Evolutionary conservation across 371 early-diverging fungal genomes (phyloP).

Genomic region (Vittaforma corneae): DNA sequence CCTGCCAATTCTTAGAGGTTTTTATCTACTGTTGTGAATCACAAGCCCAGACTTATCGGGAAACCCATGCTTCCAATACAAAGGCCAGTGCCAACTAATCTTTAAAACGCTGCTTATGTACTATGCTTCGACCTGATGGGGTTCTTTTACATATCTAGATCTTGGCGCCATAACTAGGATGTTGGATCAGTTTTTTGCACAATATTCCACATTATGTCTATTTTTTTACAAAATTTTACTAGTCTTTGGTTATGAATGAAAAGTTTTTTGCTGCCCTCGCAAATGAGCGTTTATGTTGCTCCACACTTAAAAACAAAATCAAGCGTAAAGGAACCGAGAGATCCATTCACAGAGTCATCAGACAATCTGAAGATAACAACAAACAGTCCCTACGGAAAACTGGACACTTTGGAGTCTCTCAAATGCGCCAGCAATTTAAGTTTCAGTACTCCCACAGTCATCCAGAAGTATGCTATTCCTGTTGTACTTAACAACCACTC

Average conservation of each 20-base stretch:
- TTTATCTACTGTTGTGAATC: too few species aligned
- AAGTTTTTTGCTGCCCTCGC: neutral
- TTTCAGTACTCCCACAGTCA: slow-evolving; percentile 74
- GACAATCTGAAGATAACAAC: slow-evolving; percentile 2
- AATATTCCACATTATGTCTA: neutral
- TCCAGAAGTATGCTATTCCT: slow-evolving; percentile 78
- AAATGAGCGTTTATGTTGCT: too few species aligned
- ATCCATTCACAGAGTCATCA: neutral
- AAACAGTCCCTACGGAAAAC: slow-evolving; percentile 10
- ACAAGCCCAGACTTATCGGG: too few species aligned
- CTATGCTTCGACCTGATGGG: too few species aligned
- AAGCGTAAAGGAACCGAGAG: neutral
- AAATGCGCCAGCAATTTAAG: neutral
- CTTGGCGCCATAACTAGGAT: too few species aligned
- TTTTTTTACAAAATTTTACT: neutral
- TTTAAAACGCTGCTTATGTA: too few species aligned
- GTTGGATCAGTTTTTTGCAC: too few species aligned
- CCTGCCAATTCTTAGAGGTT: too few species aligned
- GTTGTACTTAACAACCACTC: slow-evolving; percentile 87
- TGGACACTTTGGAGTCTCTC: neutral
- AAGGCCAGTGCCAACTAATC: too few species aligned
- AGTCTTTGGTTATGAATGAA: neutral
- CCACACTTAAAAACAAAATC: too few species aligned
- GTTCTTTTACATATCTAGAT: too few species aligned
- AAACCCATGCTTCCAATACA: too few species aligned